phyloP scores from a whole-genome alignment of 2,329 filamentous ascomycete species.

The Penicillium sp. region DNA sequence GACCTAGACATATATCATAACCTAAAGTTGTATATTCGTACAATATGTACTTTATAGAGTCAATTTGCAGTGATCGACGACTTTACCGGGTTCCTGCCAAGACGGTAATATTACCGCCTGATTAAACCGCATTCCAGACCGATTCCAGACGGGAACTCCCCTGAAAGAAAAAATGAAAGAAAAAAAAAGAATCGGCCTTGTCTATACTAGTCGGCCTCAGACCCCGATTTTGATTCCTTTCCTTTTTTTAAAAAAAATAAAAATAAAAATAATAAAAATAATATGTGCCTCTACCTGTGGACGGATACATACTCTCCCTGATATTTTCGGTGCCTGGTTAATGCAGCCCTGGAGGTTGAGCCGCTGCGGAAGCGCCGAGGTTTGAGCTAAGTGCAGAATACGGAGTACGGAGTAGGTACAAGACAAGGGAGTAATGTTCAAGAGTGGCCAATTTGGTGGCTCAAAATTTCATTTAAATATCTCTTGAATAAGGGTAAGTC shows the following conservation, averaged over 20 bases:
- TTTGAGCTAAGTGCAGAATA: slow-evolving; percentile 1
- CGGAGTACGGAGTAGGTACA: background rate
- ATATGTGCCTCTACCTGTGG: background rate
- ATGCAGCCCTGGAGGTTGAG: background rate
- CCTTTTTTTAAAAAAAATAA: background rate
- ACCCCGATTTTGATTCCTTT: background rate
- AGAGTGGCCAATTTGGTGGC: background rate
- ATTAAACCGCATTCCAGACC: slow-evolving; percentile 24
- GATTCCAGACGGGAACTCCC: slow-evolving; percentile 17
- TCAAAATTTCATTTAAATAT: background rate
- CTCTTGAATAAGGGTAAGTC: background rate
- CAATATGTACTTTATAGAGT: slow-evolving; percentile 4
- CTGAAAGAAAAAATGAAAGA: slow-evolving; percentile 9
- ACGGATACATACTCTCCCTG: background rate
- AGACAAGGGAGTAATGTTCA: background rate
- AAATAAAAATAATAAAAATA: no score
- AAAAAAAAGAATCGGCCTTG: background rate
- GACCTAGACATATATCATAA: background rate
- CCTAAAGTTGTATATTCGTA: background rate
- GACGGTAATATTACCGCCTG: slow-evolving; percentile 19
- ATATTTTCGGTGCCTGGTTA: background rate
- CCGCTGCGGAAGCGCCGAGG: slow-evolving; percentile 3
- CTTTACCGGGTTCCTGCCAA: slow-evolving; percentile 13
- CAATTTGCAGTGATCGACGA: background rate
- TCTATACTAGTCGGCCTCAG: background rate